A percentile compares a stretch with the other conserved stretches of the same genome.
These are phyloP conservation scores for Cystoisospora suis DNA, from an alignment of 169 alveolate species.

Conservation along the genomic window DNA sequence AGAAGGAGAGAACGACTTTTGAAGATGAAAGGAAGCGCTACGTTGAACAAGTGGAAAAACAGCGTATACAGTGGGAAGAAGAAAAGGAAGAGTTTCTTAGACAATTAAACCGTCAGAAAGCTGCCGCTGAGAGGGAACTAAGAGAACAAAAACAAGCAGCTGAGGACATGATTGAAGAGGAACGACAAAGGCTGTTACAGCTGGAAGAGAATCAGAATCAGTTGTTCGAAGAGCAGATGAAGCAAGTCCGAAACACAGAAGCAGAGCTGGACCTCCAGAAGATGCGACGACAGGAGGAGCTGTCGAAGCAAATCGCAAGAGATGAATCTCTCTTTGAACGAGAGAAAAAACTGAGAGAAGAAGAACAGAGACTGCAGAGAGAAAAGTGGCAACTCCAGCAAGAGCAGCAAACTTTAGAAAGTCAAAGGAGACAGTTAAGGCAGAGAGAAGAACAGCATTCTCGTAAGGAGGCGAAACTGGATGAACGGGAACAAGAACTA, in stretches of 20 bases:
- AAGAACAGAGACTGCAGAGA: conserved; percentile 2
- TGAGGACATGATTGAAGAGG: conserved; percentile 11
- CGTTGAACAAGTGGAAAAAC: neutral
- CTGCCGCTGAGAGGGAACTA: conserved; percentile 15
- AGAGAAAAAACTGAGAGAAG: neutral
- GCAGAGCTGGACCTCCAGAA: conserved; percentile 5
- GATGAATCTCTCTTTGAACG: conserved; percentile 20
- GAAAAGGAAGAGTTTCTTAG: neutral
- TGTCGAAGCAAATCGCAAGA: neutral
- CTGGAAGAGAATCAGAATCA: neutral
- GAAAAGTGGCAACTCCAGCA: neutral
- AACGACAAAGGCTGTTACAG: conserved; percentile 16
- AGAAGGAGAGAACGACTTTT: neutral
- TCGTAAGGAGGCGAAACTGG: neutral
- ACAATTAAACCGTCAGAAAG: neutral
- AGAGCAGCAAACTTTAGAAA: neutral
- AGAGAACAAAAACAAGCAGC: neutral
- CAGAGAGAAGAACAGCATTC: neutral
- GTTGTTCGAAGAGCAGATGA: neutral
- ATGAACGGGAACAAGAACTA: neutral
- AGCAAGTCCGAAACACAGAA: neutral
- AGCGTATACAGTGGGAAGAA: neutral
- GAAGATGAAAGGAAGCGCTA: neutral
- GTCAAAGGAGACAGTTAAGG: neutral
- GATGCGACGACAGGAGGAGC: conserved; percentile 6